phyloP scores from a whole-genome alignment of 2,329 filamentous ascomycete species.

The Cladosporium sp. region DNA sequence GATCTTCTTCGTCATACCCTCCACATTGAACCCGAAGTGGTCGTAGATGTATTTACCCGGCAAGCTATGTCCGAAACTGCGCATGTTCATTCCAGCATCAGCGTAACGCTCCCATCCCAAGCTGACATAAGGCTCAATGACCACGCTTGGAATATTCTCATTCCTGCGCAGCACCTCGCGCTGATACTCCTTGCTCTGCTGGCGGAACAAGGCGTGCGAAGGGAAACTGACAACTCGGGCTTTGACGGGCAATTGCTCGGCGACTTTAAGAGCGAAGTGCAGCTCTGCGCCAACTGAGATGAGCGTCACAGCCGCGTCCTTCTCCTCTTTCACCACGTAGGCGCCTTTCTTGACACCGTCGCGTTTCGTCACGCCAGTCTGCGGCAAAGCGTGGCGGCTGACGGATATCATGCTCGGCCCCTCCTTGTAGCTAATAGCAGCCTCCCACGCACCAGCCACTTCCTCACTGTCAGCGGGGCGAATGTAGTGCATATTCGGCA shows the following conservation, averaged over 20 bases:
- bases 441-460: constrained; percentile 40
- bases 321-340: constrained; percentile 38
- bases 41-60: constrained; percentile 53
- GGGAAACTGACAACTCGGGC: constrained; percentile 49
- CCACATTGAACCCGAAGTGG: constrained; percentile 52
- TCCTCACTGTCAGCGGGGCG: constrained; percentile 35
- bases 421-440: constrained; percentile 36
- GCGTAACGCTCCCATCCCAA: constrained; percentile 60
- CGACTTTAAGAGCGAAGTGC: constrained; percentile 42
- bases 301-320: constrained; percentile 41
- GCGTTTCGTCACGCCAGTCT: constrained; percentile 35
- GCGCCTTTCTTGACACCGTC: constrained; percentile 38
- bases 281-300: constrained; percentile 50
- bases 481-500: constrained; percentile 38
- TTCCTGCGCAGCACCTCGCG: constrained; percentile 43
- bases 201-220: constrained; percentile 48
- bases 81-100: constrained; percentile 53
- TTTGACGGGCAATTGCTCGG: constrained; percentile 33
- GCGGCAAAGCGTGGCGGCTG: constrained; percentile 39
- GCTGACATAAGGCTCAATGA: constrained; percentile 57
- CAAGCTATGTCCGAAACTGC: constrained; percentile 53
- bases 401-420: constrained; percentile 43
- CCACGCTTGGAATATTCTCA: constrained; percentile 39
- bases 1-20: constrained; percentile 41
- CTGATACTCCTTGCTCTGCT: constrained; percentile 44